These are phyloP conservation scores for Penicillium crustosum DNA, from an alignment of 2,329 filamentous ascomycete species.

Conservation along the genomic window DNA sequence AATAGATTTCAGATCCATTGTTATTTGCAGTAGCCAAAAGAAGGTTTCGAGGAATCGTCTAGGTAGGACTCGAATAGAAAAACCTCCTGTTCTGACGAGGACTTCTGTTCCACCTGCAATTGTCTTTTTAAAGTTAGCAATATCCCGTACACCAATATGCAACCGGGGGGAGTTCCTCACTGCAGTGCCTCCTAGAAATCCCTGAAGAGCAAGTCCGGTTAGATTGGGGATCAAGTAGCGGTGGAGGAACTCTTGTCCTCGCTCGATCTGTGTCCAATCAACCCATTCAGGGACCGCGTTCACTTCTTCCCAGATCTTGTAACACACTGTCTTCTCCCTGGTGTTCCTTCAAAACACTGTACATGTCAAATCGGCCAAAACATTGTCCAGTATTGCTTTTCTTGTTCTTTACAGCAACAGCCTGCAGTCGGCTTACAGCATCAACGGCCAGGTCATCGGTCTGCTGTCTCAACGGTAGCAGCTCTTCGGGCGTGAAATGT, in stretches of 20 bases:
- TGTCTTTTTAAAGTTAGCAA: too few species aligned
- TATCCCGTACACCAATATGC: too few species aligned
- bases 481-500: not conserved
- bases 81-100: too few species aligned
- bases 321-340: constrained; percentile 57
- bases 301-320: constrained; percentile 63
- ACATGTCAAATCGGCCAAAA: constrained; percentile 43
- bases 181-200: not conserved
- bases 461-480: not conserved
- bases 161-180: too few species aligned
- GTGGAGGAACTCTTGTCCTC: constrained; percentile 60
- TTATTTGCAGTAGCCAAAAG: too few species aligned
- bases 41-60: too few species aligned
- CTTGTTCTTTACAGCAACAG: not conserved
- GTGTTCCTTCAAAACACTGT: constrained; percentile 61
- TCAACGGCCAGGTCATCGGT: not conserved
- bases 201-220: not conserved
- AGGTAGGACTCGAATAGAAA: too few species aligned
- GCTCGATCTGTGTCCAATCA: constrained; percentile 70
- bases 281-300: constrained; percentile 72
- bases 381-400: not conserved
- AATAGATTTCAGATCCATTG: too few species aligned
- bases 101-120: too few species aligned
- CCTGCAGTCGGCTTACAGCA: not conserved
- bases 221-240: not conserved